A percentile compares a stretch with the other conserved stretches of the same genome.
These are phyloP conservation scores for Hymenoscyphus repandus DNA, from an alignment of 2,329 filamentous ascomycete genomes.

Conservation along the genomic window DNA sequence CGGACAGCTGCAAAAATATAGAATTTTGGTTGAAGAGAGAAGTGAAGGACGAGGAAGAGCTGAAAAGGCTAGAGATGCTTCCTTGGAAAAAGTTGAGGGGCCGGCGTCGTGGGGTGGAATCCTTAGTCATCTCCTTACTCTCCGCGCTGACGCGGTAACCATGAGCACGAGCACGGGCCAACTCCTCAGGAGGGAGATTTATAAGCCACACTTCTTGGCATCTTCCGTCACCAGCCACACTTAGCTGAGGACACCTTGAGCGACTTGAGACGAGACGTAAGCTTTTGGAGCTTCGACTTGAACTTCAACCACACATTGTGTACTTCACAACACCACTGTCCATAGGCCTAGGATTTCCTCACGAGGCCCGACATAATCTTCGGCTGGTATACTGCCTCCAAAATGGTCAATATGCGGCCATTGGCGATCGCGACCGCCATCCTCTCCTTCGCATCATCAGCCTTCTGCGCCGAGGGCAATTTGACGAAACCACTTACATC, in stretches of 20 bases:
- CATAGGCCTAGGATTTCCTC: constrained; percentile 5
- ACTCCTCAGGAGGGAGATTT: too few relatives aligned
- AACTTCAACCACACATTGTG: constrained; percentile 6
- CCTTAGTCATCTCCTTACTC: neutral
- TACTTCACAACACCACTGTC: neutral
- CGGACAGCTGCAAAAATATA: neutral
- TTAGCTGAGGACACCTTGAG: neutral
- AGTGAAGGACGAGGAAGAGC: neutral
- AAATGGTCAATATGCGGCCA: constrained; percentile 28
- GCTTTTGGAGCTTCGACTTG: constrained; percentile 15
- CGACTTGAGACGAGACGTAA: constrained; percentile 20
- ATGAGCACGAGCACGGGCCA: neutral
- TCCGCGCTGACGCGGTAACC: neutral
- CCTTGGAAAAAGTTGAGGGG: neutral
- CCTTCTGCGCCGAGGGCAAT: constrained; percentile 26
- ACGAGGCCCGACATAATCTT: constrained; percentile 10
- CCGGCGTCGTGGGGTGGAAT: neutral
- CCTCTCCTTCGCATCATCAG: constrained; percentile 43
- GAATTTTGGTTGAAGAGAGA: neutral
- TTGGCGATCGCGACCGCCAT: constrained; percentile 49
- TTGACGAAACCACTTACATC: constrained; percentile 41
- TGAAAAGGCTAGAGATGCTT: neutral
- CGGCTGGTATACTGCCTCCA: constrained; percentile 17
- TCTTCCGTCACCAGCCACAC: constrained; percentile 1
- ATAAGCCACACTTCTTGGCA: neutral